Conservation (phyloP, 148 eudicot genomes). For the Nepenthes gracilis region DNA sequence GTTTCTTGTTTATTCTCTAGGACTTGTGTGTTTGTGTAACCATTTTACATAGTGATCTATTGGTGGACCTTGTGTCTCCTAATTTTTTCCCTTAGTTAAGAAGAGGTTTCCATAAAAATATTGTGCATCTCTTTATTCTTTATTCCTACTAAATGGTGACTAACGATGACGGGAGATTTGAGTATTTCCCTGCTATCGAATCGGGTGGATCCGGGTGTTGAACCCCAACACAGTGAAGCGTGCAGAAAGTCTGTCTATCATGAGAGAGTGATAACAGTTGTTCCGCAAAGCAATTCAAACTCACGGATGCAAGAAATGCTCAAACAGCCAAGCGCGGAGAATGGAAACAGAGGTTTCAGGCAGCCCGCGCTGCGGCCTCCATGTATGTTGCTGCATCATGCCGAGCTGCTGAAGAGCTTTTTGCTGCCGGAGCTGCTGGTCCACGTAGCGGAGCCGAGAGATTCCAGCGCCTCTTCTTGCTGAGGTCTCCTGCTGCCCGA, state of each 20-base stretch:
- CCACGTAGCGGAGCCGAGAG: constrained; percentile 22
- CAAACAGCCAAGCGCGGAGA: constrained; percentile 94
- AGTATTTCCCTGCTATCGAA: too few species aligned
- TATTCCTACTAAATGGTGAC: too few species aligned
- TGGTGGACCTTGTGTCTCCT: too few species aligned
- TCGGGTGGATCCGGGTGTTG: too few species aligned
- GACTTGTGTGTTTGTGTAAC: too few species aligned
- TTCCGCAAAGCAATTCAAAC: constrained; percentile 1
- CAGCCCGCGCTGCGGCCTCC: constrained; percentile 92
- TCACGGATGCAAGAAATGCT: constrained; percentile 91
- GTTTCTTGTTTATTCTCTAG: too few species aligned
- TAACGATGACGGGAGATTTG: too few species aligned
- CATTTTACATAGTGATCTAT: too few species aligned
- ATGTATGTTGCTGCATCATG: constrained; percentile 75
- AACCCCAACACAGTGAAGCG: not conserved
- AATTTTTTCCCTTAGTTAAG: too few species aligned
- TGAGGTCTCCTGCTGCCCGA: constrained; percentile 51
- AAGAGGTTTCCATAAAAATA: too few species aligned
- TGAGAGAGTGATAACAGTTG: not conserved
- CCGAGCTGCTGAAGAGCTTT: constrained; percentile 71
- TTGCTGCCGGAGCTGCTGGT: constrained; percentile 71
- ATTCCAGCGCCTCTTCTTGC: constrained; percentile 51
- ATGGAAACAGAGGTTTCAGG: constrained; percentile 92
- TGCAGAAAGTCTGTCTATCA: not conserved
- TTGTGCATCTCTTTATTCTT: too few species aligned